Evolutionary conservation across 352 stramenopile genomes (phyloP).

Genomic region (Pythium myriotylum): DNA sequence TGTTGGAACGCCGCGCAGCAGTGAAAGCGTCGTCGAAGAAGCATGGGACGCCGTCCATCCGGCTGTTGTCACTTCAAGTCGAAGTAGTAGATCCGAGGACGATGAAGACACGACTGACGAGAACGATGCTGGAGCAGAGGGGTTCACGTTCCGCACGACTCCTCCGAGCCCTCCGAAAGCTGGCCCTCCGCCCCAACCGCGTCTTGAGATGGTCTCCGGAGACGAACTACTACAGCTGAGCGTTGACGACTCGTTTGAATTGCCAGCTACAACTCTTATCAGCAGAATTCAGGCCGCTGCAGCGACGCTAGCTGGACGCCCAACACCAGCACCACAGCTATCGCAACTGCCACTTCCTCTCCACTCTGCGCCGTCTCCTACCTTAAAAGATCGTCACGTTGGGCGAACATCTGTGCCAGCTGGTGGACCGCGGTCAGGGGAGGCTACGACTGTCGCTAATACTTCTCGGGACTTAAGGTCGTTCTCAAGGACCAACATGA

Average conservation of each 20-base stretch:
- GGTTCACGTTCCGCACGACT: slow-evolving; percentile 20
- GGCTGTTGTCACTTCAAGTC: slow-evolving; percentile 6
- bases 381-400: neutral
- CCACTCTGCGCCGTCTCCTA: slow-evolving; percentile 13
- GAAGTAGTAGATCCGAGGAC: slow-evolving; percentile 22
- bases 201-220: neutral
- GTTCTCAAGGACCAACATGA: slow-evolving; percentile 10
- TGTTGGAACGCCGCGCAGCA: slow-evolving; percentile 10
- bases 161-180: neutral
- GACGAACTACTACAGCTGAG: slow-evolving; percentile 43
- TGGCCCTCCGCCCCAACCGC: neutral
- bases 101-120: slow-evolving; percentile 43
- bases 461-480: slow-evolving; percentile 15
- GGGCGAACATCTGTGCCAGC: too few species aligned
- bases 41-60: slow-evolving; percentile 7
- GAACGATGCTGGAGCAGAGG: slow-evolving; percentile 25
- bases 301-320: slow-evolving; percentile 13
- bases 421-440: neutral
- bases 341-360: neutral
- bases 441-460: neutral
- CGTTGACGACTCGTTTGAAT: slow-evolving; percentile 33
- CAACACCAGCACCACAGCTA: neutral
- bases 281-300: slow-evolving; percentile 23
- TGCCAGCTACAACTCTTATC: slow-evolving; percentile 15
- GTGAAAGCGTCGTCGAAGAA: slow-evolving; percentile 20